A percentile compares a stretch with the other conserved stretches of the same genome.
Conservation (phyloP, 441 rosid genomes). For the Erodium trifolium region DNA sequence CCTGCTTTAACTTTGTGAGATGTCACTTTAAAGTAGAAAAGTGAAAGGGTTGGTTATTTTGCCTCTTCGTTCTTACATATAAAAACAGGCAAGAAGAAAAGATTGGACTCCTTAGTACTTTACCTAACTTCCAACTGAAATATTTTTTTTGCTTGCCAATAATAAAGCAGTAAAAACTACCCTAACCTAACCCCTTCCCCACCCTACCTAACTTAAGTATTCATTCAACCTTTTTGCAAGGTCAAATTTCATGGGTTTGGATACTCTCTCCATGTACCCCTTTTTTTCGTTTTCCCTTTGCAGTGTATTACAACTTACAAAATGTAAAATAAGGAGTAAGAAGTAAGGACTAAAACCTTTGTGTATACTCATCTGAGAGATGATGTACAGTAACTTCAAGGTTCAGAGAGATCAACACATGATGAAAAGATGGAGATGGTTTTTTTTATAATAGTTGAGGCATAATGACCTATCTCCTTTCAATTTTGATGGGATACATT, state of each 20-base stretch:
- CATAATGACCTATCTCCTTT: neutral
- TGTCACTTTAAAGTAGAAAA: neutral
- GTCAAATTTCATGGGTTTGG: neutral
- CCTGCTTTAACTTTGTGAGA: neutral
- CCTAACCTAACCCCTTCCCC: too few species aligned
- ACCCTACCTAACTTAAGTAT: neutral
- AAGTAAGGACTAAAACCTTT: neutral
- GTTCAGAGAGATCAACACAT: neutral
- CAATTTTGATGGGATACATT: neutral
- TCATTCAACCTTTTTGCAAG: neutral
- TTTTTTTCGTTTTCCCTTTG: neutral
- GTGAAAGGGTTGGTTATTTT: neutral
- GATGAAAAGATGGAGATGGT: neutral
- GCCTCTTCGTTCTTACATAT: neutral
- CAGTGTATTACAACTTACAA: neutral
- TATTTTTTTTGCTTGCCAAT: too few species aligned
- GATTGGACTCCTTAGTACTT: neutral
- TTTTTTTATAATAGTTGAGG: neutral
- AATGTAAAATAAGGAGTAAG: neutral
- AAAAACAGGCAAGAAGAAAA: neutral
- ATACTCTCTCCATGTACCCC: neutral
- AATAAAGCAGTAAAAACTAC: neutral
- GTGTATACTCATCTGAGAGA: neutral
- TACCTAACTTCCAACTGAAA: too few species aligned
- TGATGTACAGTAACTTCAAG: neutral